Conservation (phyloP, 2,329 filamentous ascomycete species). For the Delphinella strobiligena region DNA sequence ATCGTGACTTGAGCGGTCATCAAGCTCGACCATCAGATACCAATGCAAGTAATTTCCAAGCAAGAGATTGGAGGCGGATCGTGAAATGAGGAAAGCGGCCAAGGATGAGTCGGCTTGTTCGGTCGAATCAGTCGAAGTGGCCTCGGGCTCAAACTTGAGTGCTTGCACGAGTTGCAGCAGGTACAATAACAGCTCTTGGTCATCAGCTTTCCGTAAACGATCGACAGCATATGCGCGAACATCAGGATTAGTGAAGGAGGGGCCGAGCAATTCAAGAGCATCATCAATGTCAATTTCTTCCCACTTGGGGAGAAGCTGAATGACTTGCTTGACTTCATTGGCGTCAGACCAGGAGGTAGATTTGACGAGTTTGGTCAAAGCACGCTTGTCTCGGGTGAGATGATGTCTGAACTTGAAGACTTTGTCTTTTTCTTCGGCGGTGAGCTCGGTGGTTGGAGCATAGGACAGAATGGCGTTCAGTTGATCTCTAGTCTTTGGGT, state of each 20-base stretch:
- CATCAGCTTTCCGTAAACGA: conserved; percentile 78
- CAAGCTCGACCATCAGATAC: conserved; percentile 97
- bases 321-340: conserved; percentile 75
- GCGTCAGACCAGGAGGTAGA: conserved; percentile 89
- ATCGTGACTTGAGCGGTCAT: conserved; percentile 49
- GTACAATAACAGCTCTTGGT: conserved; percentile 83
- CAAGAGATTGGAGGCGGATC: conserved; percentile 77
- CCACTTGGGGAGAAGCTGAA: conserved; percentile 84
- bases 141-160: conserved; percentile 69
- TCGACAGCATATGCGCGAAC: conserved; percentile 92
- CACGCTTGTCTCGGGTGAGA: conserved; percentile 71
- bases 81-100: conserved; percentile 75
- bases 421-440: conserved; percentile 84
- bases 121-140: conserved; percentile 43
- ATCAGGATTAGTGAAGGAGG: conserved; percentile 76
- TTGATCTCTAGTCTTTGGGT: conserved; percentile 89
- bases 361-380: conserved; percentile 94
- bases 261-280: conserved; percentile 83
- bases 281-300: conserved; percentile 95
- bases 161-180: conserved; percentile 91
- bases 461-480: conserved; percentile 84
- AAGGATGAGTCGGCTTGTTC: conserved; percentile 64
- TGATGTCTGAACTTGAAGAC: conserved; percentile 98
- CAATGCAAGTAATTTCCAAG: conserved; percentile 94
- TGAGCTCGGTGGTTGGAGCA: conserved; percentile 79